Evolutionary conservation across 176 grass and related monocot species (phyloP), one percentile per base, ranked within the genome.

Genomic region (Thinopyrum elongatum): DNA sequence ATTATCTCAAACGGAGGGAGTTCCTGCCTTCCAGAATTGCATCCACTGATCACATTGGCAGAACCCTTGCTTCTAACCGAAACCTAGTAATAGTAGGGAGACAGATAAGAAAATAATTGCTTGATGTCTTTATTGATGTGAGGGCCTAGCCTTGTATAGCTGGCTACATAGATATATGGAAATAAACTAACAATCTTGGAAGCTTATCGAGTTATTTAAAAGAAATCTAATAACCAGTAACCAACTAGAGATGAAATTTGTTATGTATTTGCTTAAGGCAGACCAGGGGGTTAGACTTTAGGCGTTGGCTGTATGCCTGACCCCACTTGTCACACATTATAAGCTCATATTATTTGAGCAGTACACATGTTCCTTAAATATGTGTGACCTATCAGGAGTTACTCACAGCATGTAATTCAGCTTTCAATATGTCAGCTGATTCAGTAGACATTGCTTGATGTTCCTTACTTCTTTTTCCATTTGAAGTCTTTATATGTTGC

Each of bases 351-450:
- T 80, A 46, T 59, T 9, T 60, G 11, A 46, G 30, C 8, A 31
- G 34, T 61, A 71, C 7, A 64, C 12, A 64, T 12, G 17, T 41
- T 60, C 57, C 70, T 68, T 68, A 33, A 60, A 35, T 82, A 31
- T 53, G 17, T 82, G 33, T 57, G 19, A n/a, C 67, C 17, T n/a
- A 57, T 30, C 17, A 67, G 34, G 58, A 75, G n/a, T 67, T 55
- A 69, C 30, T 72, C 25, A 72, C 34, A 47, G 65, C 8, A 49
- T 86, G 65, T 42, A 86, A 21, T 86, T 80, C 21, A 46, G 57
- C 51, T 72, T 71, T 33, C 5, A 10, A 10, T 38, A 60, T 33
- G 41, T 30, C 16, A 69, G 51, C 27, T 80, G 38, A 80, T 49
- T 64, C 67, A 73, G 36, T 8, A 17, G 47, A 42, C 8, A 47